These are phyloP conservation scores for Volvariella volvacea DNA, from an alignment of 1,284 basidiomycete genomes.

Conservation along the genomic window DNA sequence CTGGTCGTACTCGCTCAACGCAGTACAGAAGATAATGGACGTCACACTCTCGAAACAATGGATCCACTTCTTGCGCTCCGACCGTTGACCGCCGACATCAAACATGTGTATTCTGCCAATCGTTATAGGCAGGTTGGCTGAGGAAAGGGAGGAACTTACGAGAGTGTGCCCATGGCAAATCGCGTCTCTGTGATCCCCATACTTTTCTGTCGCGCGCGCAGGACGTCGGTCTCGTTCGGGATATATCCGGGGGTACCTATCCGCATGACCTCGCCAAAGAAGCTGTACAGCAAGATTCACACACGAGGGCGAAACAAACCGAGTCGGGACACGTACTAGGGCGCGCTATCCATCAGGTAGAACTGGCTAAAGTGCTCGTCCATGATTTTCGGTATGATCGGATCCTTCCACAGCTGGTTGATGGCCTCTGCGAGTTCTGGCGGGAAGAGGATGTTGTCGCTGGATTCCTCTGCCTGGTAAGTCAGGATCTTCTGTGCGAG, in stretches of 20 bases:
- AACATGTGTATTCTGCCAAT: conserved; percentile 83
- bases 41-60: conserved; percentile 94
- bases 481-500: conserved; percentile 59
- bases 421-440: conserved; percentile 74
- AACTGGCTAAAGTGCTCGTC: conserved; percentile 82
- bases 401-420: conserved; percentile 85
- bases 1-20: conserved; percentile 93
- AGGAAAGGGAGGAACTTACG: conserved; percentile 48
- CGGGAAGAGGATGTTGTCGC: conserved; percentile 34
- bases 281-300: conserved; percentile 40
- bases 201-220: conserved; percentile 87
- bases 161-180: conserved; percentile 62
- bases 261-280: conserved; percentile 81
- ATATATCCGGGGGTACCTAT: conserved; percentile 79
- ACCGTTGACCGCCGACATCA: conserved; percentile 90
- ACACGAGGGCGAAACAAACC: not conserved
- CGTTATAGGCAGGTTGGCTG: not conserved
- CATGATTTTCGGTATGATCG: conserved; percentile 81
- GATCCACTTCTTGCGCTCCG: conserved; percentile 94
- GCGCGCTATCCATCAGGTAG: conserved; percentile 94
- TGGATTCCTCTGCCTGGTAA: conserved; percentile 38
- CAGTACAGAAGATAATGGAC: conserved; percentile 93
- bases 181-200: conserved; percentile 92
- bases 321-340: conserved; percentile 59
- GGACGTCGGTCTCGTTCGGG: conserved; percentile 85